Evolutionary conservation across 768 basidiomycete genomes (phyloP), one percentile per base, ranked within the genome.

Genomic region (Gloeostereum incarnatum): DNA sequence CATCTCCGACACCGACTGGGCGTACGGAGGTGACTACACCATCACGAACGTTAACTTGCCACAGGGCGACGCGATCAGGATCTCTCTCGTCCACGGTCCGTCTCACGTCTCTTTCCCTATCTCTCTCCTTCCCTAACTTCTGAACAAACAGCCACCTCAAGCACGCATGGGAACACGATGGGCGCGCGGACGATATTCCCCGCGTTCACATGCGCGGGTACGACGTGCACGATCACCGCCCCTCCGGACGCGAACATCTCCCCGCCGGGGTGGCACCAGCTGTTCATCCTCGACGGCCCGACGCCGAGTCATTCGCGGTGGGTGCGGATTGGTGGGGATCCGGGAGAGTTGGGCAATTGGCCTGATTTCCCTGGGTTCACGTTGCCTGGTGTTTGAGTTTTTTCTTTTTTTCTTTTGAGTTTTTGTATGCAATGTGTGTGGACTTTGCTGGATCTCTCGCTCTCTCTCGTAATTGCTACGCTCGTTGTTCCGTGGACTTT

Each of bases 91-190:
- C 41, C 83, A 67, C 49, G 83, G 77, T 77, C 42, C 13, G 74
- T 57, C 30, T 29, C 9, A 24, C 33, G 33, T n/a, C n/a, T n/a
- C n/a, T n/a, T n/a, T n/a, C n/a, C n/a, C n/a, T n/a, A n/a, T n/a
- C n/a, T n/a, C n/a, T n/a, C n/a, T n/a, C n/a, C n/a, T n/a, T n/a
- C n/a, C n/a, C n/a, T n/a, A n/a, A n/a, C n/a, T n/a, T n/a, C n/a
- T n/a, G n/a, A n/a, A n/a, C n/a, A n/a, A n/a, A n/a, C 31, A 78
- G 83, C 81, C 3, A 72, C 73, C 0, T 84, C 84, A 19, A 83
- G 79, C 40, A 84, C 81, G 0, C 83, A 85, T 50, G 84, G 83
- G 8, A 87, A 86, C 47, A 59, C 74, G 0, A 86, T 87, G 66
- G 69, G 68, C 3, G 61, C 60, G 7, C 60, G 68, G 31, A 61